phyloP scores from a whole-genome alignment of 441 rosid species.

The Flueggea neowawraea region DNA sequence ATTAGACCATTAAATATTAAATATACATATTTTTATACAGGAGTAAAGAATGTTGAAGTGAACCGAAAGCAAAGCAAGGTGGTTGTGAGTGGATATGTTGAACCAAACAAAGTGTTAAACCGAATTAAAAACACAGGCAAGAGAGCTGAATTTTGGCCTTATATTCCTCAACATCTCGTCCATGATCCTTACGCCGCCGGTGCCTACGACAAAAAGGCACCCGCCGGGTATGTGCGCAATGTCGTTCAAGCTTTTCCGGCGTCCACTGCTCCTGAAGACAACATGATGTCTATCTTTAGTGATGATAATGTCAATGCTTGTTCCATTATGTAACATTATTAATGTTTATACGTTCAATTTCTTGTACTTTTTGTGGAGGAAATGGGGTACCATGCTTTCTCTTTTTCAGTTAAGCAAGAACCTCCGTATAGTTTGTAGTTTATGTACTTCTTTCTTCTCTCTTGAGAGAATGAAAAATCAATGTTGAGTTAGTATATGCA shows the following conservation, averaged over 20 bases:
- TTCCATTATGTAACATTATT: constrained; percentile 58
- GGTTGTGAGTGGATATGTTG: constrained; percentile 69
- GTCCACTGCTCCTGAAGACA: constrained; percentile 52
- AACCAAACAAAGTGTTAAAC: constrained; percentile 84
- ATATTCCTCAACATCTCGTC: constrained; percentile 77
- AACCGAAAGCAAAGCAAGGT: constrained; percentile 70
- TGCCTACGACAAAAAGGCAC: constrained; percentile 83
- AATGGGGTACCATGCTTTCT: too few relatives aligned
- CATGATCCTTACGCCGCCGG: constrained; percentile 63
- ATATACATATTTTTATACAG: constrained; percentile 19
- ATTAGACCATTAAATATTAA: too few relatives aligned
- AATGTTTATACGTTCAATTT: too few relatives aligned
- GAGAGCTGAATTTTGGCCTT: constrained; percentile 92
- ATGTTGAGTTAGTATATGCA: too few relatives aligned
- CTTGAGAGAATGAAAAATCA: too few relatives aligned
- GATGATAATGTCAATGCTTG: constrained; percentile 93
- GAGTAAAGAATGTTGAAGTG: constrained; percentile 75
- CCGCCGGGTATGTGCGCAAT: constrained; percentile 71
- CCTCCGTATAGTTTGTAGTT: too few relatives aligned
- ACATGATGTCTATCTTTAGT: constrained; percentile 67
- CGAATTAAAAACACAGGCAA: constrained; percentile 85
- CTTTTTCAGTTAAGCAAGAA: too few relatives aligned
- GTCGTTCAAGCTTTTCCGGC: constrained; percentile 68
- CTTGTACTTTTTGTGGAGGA: too few relatives aligned
- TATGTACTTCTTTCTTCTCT: too few relatives aligned